These are phyloP conservation scores for Auriscalpium microsporum DNA, from an alignment of 768 basidiomycete species.

Conservation along the genomic window DNA sequence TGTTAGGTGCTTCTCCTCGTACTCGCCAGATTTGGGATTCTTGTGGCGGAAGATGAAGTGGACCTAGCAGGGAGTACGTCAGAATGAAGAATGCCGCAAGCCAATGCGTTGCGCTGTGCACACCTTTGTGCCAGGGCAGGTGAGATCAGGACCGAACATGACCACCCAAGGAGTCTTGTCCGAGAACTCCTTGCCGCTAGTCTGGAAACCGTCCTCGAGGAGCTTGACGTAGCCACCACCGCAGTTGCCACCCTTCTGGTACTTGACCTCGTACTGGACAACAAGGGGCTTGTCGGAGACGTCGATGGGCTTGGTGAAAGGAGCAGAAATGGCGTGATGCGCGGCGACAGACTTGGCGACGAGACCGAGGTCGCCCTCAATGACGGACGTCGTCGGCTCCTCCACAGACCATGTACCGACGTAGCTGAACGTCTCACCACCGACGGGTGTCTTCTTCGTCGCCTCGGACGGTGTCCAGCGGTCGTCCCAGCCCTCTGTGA, in stretches of 20 bases:
- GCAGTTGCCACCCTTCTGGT: slow-evolving; percentile 98
- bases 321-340: slow-evolving; percentile 96
- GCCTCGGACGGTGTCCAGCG: slow-evolving; percentile 97
- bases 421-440: slow-evolving; percentile 93
- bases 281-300: slow-evolving; percentile 82
- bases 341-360: slow-evolving; percentile 96
- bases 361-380: slow-evolving; percentile 83
- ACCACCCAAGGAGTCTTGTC: slow-evolving; percentile 92
- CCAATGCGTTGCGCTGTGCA: slow-evolving; percentile 4
- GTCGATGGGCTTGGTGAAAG: slow-evolving; percentile 70
- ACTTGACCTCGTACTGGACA: slow-evolving; percentile 98
- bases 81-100: neutral
- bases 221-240: slow-evolving; percentile 99
- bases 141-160: slow-evolving; percentile 97
- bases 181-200: slow-evolving; percentile 85
- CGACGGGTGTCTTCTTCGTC: slow-evolving; percentile 95
- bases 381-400: slow-evolving; percentile 66
- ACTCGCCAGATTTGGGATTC: slow-evolving; percentile 86
- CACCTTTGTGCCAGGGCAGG: slow-evolving; percentile 88
- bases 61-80: slow-evolving; percentile 38
- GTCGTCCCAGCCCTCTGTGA: slow-evolving; percentile 80
- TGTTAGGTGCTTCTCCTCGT: slow-evolving; percentile 94
- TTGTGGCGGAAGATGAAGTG: slow-evolving; percentile 99
- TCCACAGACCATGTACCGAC: slow-evolving; percentile 97
- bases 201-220: slow-evolving; percentile 89